phyloP scores from a whole-genome alignment of 2,329 filamentous ascomycete genomes.

The Ophiostoma sp. region DNA sequence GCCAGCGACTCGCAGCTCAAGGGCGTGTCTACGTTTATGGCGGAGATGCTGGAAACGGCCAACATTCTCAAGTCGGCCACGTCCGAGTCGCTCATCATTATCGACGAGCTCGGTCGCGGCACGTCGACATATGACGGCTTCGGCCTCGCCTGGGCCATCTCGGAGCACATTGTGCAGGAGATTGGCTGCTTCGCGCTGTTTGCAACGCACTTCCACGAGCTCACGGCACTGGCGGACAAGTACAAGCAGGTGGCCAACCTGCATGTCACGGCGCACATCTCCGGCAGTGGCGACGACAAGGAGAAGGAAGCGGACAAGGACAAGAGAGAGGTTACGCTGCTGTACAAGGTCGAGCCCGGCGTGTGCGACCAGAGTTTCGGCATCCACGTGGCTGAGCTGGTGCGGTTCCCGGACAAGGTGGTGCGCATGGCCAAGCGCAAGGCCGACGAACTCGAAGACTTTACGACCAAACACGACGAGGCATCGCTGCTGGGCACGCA shows the following conservation, averaged over 20 bases:
- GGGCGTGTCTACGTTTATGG: slow-evolving; percentile 98
- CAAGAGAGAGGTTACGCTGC: slow-evolving; percentile 81
- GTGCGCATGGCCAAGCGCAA: slow-evolving; percentile 99
- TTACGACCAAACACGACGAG: slow-evolving; percentile 70
- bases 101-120: slow-evolving; percentile 92
- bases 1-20: slow-evolving; percentile 96
- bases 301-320: slow-evolving; percentile 34
- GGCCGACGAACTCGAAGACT: slow-evolving; percentile 96
- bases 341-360: slow-evolving; percentile 94
- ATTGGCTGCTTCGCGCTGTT: slow-evolving; percentile 94
- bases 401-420: slow-evolving; percentile 93
- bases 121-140: slow-evolving; percentile 98
- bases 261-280: slow-evolving; percentile 92
- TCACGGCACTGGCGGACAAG: slow-evolving; percentile 82
- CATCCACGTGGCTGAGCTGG: slow-evolving; percentile 95
- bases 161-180: slow-evolving; percentile 91
- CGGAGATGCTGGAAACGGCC: slow-evolving; percentile 97
- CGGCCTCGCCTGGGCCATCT: slow-evolving; percentile 97
- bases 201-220: slow-evolving; percentile 96
- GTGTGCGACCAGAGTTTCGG: slow-evolving; percentile 97
- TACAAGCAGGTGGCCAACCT: slow-evolving; percentile 86
- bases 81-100: slow-evolving; percentile 92
- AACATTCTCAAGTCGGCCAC: slow-evolving; percentile 98
- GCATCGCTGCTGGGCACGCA: slow-evolving; percentile 42
- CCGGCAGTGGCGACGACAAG: slow-evolving; percentile 36